Evolutionary conservation across 164 flowering plant species (phyloP), one percentile per base, ranked within the genome.

Genomic region (Chimonanthus salicifolius): DNA sequence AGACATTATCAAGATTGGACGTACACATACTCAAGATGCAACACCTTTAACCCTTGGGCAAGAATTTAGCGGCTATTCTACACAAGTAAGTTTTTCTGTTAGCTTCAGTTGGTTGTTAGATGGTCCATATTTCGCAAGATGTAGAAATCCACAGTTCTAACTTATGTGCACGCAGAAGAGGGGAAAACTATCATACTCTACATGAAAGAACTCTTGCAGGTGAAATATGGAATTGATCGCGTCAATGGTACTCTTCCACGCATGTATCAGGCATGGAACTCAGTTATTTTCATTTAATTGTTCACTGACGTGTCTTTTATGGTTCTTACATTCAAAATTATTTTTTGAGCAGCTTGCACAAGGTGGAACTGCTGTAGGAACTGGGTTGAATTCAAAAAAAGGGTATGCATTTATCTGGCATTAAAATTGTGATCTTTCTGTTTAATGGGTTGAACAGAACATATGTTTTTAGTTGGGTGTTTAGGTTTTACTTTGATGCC

Each of bases 331-430:
- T 13, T 68, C 49, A 46, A 76, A 71, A 44, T 20, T 76, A n/a
- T 82, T 49, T 3, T 73, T 50, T 79, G 76, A 54, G 80, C 89
- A 95, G 99, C 94, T 95, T 80, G 99, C 99, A 73, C 99, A 95
- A 77, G 99, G 99, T 78, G 99, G 99, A 64, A 95, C 99, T 81
- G 99, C 99, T 72, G 98, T 95, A 5, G 99, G 99, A 69, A 95
- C 97, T 74, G 99, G 99, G 73, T 80, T 95, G 84, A 95, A 95
- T 86, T 88, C 97, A 9, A 95, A 94, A 86, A 95, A 87, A 81
- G 99, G 99, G 99, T 95, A 86, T 77, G 78, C 62, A 43, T n/a
- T 68, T 47, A 6, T 33, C 0, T 33, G 33, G 33, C 33, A 33
- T 33, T 33, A 0, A 33, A 33, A 33, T 33, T 33, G 33, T 33